Evolutionary conservation across 176 grass and related monocot genomes (phyloP).

Genomic region (Avena insularis): DNA sequence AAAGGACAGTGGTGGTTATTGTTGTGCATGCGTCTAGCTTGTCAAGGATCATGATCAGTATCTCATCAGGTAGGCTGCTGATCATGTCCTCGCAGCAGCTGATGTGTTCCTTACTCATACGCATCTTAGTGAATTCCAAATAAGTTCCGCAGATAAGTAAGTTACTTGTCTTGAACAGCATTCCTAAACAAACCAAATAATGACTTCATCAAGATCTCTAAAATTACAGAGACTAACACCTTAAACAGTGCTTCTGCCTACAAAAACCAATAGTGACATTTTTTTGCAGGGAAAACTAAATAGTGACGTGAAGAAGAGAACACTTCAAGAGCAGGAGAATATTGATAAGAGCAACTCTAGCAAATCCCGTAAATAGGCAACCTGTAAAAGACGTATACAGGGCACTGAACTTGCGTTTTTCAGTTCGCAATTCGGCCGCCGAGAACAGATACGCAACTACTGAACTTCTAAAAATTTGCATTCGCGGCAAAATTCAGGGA

Average conservation of each 20-base stretch:
- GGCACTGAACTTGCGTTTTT: too few species aligned
- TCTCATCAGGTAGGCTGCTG: conserved; percentile 23
- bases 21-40: conserved; percentile 12
- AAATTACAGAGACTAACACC: not conserved
- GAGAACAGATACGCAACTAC: too few species aligned
- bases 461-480: too few species aligned
- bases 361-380: too few species aligned
- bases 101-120: not conserved
- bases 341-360: not conserved
- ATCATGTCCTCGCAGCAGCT: conserved; percentile 19
- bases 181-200: not conserved
- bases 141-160: not conserved
- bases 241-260: not conserved
- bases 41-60: conserved; percentile 6
- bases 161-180: not conserved
- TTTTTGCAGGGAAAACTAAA: not conserved
- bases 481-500: too few species aligned
- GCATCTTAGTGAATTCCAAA: not conserved
- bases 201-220: not conserved
- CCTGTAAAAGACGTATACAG: too few species aligned
- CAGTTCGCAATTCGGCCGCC: too few species aligned
- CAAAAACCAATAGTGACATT: not conserved
- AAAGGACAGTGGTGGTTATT: conserved; percentile 20
- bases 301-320: not conserved
- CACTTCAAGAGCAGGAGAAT: not conserved